Conservation (phyloP, 2,329 filamentous ascomycete genomes). For the Chaetomiaceae sp. region DNA sequence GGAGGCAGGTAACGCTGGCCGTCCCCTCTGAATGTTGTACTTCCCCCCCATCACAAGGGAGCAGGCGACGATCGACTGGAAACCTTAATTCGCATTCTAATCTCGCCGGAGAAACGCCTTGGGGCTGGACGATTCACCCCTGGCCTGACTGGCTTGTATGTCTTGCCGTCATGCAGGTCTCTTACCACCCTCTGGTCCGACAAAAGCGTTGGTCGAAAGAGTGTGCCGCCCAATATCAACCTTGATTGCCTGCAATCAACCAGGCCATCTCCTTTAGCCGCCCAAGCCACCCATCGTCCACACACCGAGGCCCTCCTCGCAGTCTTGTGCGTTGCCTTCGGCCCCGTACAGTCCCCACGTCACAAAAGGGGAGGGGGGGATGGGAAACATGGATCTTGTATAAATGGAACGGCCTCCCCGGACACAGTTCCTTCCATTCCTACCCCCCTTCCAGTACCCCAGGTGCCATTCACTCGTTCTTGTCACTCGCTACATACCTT, state of each 20-base stretch:
- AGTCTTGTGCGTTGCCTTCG: neutral
- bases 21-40: neutral
- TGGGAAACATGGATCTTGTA: neutral
- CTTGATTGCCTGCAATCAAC: constrained; percentile 18
- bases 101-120: constrained; percentile 6
- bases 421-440: neutral
- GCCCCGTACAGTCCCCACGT: neutral
- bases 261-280: constrained; percentile 21
- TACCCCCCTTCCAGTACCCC: constrained; percentile 19
- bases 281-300: constrained; percentile 1
- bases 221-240: constrained; percentile 13
- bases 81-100: constrained; percentile 1
- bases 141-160: neutral
- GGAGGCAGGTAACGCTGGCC: constrained; percentile 1
- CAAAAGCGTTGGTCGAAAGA: constrained; percentile 5
- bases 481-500: constrained; percentile 18
- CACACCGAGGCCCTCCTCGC: too few relatives aligned
- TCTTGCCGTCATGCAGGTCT: constrained; percentile 14
- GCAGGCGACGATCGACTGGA: neutral
- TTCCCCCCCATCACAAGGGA: constrained; percentile 1
- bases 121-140: neutral
- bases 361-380: neutral
- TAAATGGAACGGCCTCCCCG: constrained; percentile 2
- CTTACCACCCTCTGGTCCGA: neutral
- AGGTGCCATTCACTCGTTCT: constrained; percentile 24